Base-by-base conservation (phyloP, 371 early-diverging fungal species). In the Rhizopus delemar region DNA sequence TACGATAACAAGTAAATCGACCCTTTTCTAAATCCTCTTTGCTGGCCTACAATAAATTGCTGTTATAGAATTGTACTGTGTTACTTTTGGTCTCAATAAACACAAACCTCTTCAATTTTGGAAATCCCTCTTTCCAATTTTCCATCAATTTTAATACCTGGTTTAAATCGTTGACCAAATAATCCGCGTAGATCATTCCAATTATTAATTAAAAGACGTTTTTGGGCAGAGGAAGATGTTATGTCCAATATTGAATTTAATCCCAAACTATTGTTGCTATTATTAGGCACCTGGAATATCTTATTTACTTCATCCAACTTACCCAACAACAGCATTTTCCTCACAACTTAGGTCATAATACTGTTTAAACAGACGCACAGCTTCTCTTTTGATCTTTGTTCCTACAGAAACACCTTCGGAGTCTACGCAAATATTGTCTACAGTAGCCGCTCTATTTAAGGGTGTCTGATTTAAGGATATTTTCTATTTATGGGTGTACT, bases 271-370 rank as follows among this genome's bases (percentile, higher is more conserved):
- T 46, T 46, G 46, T 46, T 46, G 46, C 15, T 46, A 28, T 46
- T 46, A 46, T 13, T 46, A 46, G 46, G 22, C 46, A 46, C 28
- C 28, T 46, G 28, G 46, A 46, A 46, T 22, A 28, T 46, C 28
- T 46, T 46, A 28, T 16, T 46, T 46, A 46, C 46, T 46, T 46
- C 28, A 46, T 46, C 22, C 28, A 46, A 46, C 46, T 46, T 46
- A 46, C 46, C 16, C 22, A 46, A 46, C 16, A n/a, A 16, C 46
- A 46, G 46, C 46, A 3, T 46, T 46, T 8, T 46, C 46, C 28
- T 46, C 16, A 46, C 28, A 28, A 13, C 28, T 16, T 16, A 16
- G 22, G 22, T 46, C 28, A 16, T 22, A 46, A 46, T 46, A 46
- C 8, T 46, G 8, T 8, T 46, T 8, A 46, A 22, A 46, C 8